These are phyloP conservation scores for Aspergillus sp. DNA, from an alignment of 2,329 filamentous ascomycete species.

Conservation along the genomic window DNA sequence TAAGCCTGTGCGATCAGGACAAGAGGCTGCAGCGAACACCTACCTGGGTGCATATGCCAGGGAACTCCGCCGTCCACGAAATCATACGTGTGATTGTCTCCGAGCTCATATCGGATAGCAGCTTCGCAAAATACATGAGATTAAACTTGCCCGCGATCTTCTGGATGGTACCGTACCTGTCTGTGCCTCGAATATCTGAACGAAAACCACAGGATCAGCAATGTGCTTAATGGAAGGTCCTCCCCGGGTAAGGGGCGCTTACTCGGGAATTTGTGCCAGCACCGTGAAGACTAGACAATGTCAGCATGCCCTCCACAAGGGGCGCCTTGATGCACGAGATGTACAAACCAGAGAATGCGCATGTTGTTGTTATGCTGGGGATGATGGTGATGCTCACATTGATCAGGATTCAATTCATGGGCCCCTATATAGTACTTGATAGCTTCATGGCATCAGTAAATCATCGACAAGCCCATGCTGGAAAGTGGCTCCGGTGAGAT, in stretches of 20 bases:
- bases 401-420: not conserved
- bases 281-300: slow-evolving; percentile 1
- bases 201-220: not conserved
- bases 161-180: not conserved
- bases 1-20: too few species aligned
- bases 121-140: slow-evolving; percentile 21
- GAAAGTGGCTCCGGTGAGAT: not conserved
- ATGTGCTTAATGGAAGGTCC: not conserved
- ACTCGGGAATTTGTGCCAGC: not conserved
- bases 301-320: slow-evolving; percentile 32
- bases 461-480: not conserved
- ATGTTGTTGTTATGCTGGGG: not conserved
- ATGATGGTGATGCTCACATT: not conserved
- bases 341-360: slow-evolving; percentile 20
- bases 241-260: not conserved
- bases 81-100: slow-evolving; percentile 25
- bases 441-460: not conserved
- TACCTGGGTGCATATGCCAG: slow-evolving; percentile 21
- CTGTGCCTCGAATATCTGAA: not conserved
- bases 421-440: not conserved
- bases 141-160: not conserved
- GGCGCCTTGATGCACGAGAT: slow-evolving; percentile 5
- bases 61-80: slow-evolving; percentile 28
- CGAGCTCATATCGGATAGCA: slow-evolving; percentile 29
- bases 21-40: not conserved